A percentile compares a stretch with the other conserved stretches of the same genome.
These are phyloP conservation scores for Fagopyrum esculentum DNA, from an alignment of 148 eudicot species.

Conservation along the genomic window DNA sequence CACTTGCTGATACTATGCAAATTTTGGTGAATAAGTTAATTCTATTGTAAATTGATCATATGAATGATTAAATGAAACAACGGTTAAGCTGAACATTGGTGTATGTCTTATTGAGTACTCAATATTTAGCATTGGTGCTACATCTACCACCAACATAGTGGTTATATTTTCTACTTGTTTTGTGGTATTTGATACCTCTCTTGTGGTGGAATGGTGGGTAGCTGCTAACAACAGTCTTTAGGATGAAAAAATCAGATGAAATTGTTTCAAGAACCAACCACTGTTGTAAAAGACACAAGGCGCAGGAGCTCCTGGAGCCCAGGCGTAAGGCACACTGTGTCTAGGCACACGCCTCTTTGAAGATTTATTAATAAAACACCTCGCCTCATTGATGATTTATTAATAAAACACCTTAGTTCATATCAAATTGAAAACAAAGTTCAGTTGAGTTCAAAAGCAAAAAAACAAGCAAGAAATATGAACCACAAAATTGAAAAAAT, in stretches of 20 bases:
- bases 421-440: no score
- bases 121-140: not conserved
- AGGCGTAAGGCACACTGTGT: no score
- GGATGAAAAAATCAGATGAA: not conserved
- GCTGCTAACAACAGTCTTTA: not conserved
- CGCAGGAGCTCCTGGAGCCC: no score
- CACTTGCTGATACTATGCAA: not conserved
- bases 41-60: not conserved
- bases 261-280: not conserved
- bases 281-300: not conserved
- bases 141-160: not conserved
- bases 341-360: no score
- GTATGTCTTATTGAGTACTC: not conserved
- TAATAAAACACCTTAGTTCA: no score
- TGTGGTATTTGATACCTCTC: not conserved
- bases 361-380: no score
- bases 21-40: not conserved
- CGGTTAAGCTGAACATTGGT: not conserved
- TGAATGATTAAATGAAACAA: not conserved
- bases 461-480: no score
- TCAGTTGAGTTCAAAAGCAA: no score
- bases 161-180: conserved; percentile 1
- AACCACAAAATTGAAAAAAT: no score
- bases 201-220: not conserved
- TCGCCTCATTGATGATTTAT: no score